Evolutionary conservation across 345 rosid species (phyloP).

Genomic region (Cochlearia excelsa): DNA sequence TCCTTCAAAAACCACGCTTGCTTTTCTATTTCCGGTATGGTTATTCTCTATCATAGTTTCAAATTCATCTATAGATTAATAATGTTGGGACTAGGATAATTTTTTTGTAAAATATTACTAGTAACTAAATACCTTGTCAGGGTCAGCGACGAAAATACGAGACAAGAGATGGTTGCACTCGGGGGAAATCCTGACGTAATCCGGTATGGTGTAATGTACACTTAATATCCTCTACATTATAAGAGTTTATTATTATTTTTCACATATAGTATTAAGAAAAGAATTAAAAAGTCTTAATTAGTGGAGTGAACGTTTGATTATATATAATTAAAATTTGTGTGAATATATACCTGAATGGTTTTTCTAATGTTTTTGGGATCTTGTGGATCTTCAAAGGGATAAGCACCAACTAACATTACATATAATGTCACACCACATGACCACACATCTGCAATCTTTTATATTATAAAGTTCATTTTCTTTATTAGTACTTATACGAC

Average conservation of each 20-base stretch:
- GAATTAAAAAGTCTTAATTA: not conserved
- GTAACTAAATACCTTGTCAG: slow-evolving; percentile 55
- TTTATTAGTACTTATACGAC: not conserved
- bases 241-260: not conserved
- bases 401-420: slow-evolving; percentile 86
- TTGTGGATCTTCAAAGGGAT: slow-evolving; percentile 79
- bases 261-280: not conserved
- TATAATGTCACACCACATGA: slow-evolving; percentile 84
- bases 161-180: slow-evolving; percentile 83
- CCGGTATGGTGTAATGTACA: slow-evolving; percentile 85
- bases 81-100: too few species aligned
- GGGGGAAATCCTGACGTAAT: slow-evolving; percentile 67
- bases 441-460: slow-evolving; percentile 82
- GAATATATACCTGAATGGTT: slow-evolving; percentile 53
- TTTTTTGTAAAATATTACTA: too few species aligned
- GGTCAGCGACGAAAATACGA: slow-evolving; percentile 72
- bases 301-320: slow-evolving; percentile 21
- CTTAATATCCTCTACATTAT: slow-evolving; percentile 68
- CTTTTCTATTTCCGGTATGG: slow-evolving; percentile 57
- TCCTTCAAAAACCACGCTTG: slow-evolving; percentile 68
- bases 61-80: not conserved
- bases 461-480: not conserved
- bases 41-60: slow-evolving; percentile 51
- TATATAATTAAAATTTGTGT: not conserved
- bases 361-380: slow-evolving; percentile 77